These are phyloP conservation scores for Aspergillus nidulans DNA, from an alignment of 495 filamentous ascomycete genomes.

Conservation along the genomic window DNA sequence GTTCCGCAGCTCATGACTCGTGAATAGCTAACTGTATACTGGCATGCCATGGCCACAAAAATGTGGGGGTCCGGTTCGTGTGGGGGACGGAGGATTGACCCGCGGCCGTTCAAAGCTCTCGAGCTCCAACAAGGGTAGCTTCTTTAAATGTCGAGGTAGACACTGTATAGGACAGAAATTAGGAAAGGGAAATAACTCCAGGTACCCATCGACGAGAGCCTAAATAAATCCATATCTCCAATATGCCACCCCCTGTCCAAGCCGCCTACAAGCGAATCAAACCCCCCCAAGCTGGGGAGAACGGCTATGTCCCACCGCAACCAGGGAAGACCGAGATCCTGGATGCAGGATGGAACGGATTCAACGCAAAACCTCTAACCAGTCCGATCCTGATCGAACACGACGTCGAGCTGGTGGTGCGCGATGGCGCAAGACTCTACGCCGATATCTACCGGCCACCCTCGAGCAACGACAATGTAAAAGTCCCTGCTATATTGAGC, in stretches of 20 bases:
- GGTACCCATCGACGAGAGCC: background rate
- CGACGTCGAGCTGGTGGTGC: slow-evolving; percentile 27
- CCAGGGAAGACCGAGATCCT: slow-evolving; percentile 27
- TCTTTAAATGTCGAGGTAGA: background rate
- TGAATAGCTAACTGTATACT: too few relatives aligned
- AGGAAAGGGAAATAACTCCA: too few relatives aligned
- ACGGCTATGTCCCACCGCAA: slow-evolving; percentile 21
- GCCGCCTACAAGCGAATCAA: slow-evolving; percentile 28
- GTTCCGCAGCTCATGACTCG: background rate
- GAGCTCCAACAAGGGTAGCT: background rate
- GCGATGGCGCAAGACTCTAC: slow-evolving; percentile 30
- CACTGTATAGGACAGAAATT: too few relatives aligned
- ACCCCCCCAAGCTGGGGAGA: slow-evolving; percentile 23
- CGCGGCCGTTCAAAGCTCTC: background rate
- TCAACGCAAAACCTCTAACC: slow-evolving; percentile 20
- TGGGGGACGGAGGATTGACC: background rate
- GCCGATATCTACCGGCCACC: slow-evolving; percentile 34
- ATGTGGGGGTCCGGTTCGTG: background rate
- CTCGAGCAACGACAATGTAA: slow-evolving; percentile 14
- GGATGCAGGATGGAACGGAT: slow-evolving; percentile 24
- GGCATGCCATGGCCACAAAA: too few relatives aligned
- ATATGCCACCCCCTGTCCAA: slow-evolving; percentile 29
- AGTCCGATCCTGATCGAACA: slow-evolving; percentile 25
- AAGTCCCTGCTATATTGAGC: slow-evolving; percentile 34
- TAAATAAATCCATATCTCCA: background rate